Evolutionary conservation across 2,329 filamentous ascomycete genomes (phyloP).

Genomic region (Fusarium tupiense): DNA sequence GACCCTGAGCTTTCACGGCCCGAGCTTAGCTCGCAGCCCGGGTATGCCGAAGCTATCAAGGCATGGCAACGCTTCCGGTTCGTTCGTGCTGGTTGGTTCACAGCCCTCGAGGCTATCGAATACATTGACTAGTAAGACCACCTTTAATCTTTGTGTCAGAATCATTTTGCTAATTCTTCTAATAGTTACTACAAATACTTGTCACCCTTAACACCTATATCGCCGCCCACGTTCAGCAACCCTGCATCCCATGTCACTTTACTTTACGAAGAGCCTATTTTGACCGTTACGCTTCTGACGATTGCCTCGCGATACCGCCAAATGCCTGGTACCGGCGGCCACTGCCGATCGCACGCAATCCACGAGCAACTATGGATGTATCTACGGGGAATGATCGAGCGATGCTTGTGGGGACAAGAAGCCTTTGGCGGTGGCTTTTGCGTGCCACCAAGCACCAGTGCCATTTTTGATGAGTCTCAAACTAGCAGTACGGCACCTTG

Average conservation of each 20-base stretch:
- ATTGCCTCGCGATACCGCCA: conserved; percentile 89
- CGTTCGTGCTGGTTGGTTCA: conserved; percentile 97
- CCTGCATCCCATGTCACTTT: conserved; percentile 83
- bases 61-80: conserved; percentile 95
- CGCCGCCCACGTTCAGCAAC: conserved; percentile 87
- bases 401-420: conserved; percentile 95
- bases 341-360: conserved; percentile 87
- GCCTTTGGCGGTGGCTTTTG: conserved; percentile 91
- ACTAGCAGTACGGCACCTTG: conserved; percentile 76
- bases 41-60: conserved; percentile 76
- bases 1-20: conserved; percentile 59
- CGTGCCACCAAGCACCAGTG: conserved; percentile 69
- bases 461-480: conserved; percentile 64
- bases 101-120: conserved; percentile 88
- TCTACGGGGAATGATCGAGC: conserved; percentile 92
- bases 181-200: conserved; percentile 87
- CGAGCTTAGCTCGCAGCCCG: conserved; percentile 58
- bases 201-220: conserved; percentile 92
- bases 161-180: conserved; percentile 12
- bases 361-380: conserved; percentile 97
- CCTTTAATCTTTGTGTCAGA: neutral
- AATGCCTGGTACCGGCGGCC: conserved; percentile 80
- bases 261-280: conserved; percentile 89
- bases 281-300: conserved; percentile 90
- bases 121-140: conserved; percentile 86